Evolutionary conservation across 2,329 filamentous ascomycete species (phyloP).

Genomic region (Talaromyces sp.): DNA sequence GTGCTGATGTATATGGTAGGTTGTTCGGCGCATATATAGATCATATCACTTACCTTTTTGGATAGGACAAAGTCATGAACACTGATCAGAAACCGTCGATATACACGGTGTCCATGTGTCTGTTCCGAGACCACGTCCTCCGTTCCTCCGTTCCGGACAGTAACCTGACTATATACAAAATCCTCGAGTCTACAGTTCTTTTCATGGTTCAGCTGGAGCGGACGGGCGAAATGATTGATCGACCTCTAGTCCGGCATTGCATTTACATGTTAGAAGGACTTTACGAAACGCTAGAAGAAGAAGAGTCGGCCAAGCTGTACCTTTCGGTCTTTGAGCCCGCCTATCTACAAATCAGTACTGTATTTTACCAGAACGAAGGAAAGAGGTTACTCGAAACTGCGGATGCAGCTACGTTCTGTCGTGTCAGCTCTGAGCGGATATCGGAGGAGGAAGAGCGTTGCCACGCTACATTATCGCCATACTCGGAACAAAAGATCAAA

Average conservation of each 20-base stretch:
- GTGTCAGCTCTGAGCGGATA: constrained; percentile 70
- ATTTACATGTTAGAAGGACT: constrained; percentile 86
- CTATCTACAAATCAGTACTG: constrained; percentile 68
- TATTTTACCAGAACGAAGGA: constrained; percentile 76
- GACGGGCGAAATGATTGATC: constrained; percentile 84
- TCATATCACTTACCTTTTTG: constrained; percentile 6
- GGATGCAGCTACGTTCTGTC: constrained; percentile 79
- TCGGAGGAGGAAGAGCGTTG: constrained; percentile 80
- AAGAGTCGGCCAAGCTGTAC: constrained; percentile 78
- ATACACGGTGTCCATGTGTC: constrained; percentile 77
- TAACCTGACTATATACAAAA: constrained; percentile 60
- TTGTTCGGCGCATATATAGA: background rate
- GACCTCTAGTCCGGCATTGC: constrained; percentile 75
- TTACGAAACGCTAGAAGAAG: constrained; percentile 77
- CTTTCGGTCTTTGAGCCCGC: constrained; percentile 75
- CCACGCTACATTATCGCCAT: constrained; percentile 71
- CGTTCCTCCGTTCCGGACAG: constrained; percentile 54
- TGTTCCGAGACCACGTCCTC: constrained; percentile 85
- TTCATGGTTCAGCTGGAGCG: constrained; percentile 93
- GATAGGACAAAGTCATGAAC: constrained; percentile 74
- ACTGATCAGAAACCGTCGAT: constrained; percentile 74
- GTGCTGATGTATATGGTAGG: constrained; percentile 90
- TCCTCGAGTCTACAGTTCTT: constrained; percentile 78
- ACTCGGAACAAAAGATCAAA: constrained; percentile 71
- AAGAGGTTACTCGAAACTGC: constrained; percentile 70